A percentile compares a stretch with the other conserved stretches of the same genome.
Evolutionary conservation across 2,329 filamentous ascomycete species (phyloP).

Genomic region (Trichoderma simmonsii): DNA sequence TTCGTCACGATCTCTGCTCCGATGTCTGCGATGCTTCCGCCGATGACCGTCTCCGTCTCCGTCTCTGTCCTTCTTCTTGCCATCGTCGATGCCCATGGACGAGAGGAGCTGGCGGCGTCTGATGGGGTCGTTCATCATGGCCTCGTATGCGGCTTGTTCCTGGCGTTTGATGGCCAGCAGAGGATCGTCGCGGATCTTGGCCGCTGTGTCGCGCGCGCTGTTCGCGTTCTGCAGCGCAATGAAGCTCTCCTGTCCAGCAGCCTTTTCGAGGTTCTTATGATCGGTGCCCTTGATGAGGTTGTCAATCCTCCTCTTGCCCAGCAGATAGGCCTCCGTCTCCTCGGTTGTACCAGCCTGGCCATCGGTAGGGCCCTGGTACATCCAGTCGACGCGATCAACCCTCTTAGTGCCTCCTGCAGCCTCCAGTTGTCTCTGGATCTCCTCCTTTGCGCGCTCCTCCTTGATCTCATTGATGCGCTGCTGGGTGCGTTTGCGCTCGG

Average conservation of each 20-base stretch:
- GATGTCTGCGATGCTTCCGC: constrained; percentile 44
- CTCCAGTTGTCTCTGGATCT: constrained; percentile 86
- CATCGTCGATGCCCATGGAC: constrained; percentile 55
- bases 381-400: constrained; percentile 89
- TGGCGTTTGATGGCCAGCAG: constrained; percentile 90
- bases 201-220: constrained; percentile 72
- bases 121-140: constrained; percentile 74
- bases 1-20: constrained; percentile 37
- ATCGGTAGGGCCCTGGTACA: constrained; percentile 85
- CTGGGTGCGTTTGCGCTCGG: constrained; percentile 91
- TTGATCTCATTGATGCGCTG: constrained; percentile 89
- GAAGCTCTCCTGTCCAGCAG: constrained; percentile 57
- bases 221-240: constrained; percentile 67
- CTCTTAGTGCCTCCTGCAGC: constrained; percentile 79
- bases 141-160: constrained; percentile 76
- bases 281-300: constrained; percentile 75
- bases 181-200: constrained; percentile 88
- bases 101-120: constrained; percentile 65
- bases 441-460: constrained; percentile 88
- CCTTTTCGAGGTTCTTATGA: constrained; percentile 76
- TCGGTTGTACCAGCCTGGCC: constrained; percentile 75
- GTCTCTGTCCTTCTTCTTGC: constrained; percentile 39
- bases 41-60: constrained; percentile 34
- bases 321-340: constrained; percentile 88
- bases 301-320: constrained; percentile 92